Percentiles rank a stretch among this genome's conserved stretches.
These are phyloP conservation scores for Fusarium verticillioides DNA, from an alignment of 2,329 filamentous ascomycete genomes.

Conservation along the genomic window DNA sequence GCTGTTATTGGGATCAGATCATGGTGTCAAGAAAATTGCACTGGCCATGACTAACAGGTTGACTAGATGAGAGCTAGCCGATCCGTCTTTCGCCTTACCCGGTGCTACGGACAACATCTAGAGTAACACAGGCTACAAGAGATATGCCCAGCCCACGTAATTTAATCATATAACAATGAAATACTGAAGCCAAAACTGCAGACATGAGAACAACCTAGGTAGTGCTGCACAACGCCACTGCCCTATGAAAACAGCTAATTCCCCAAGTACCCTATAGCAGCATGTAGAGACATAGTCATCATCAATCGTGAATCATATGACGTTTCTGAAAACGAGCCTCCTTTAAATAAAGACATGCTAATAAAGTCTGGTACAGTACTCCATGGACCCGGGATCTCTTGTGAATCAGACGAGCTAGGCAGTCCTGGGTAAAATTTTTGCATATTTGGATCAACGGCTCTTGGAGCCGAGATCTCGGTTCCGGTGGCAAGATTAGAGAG, in stretches of 20 bases:
- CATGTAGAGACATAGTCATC: not conserved
- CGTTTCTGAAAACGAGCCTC: not conserved
- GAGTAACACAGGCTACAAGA: not conserved
- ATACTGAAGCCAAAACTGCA: not conserved
- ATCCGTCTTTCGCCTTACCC: not conserved
- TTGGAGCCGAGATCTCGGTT: slow-evolving; percentile 27
- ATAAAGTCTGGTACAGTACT: not conserved
- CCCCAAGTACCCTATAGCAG: not conserved
- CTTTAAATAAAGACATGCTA: not conserved
- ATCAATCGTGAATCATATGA: not conserved
- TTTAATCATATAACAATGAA: not conserved
- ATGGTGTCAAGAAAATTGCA: not conserved
- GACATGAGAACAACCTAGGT: not conserved
- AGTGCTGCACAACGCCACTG: not conserved
- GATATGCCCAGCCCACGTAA: not conserved
- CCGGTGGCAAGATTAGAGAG: slow-evolving; percentile 1
- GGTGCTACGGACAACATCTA: not conserved
- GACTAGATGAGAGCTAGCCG: not conserved
- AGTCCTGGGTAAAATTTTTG: slow-evolving; percentile 21
- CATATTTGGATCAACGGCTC: not conserved
- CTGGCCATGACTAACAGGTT: no score
- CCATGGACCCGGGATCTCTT: not conserved
- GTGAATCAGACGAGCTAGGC: not conserved
- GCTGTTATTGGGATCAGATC: not conserved
- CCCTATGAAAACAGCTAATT: not conserved